These are phyloP conservation scores for Collybia sp. DNA, from an alignment of 768 basidiomycete genomes.

Conservation along the genomic window DNA sequence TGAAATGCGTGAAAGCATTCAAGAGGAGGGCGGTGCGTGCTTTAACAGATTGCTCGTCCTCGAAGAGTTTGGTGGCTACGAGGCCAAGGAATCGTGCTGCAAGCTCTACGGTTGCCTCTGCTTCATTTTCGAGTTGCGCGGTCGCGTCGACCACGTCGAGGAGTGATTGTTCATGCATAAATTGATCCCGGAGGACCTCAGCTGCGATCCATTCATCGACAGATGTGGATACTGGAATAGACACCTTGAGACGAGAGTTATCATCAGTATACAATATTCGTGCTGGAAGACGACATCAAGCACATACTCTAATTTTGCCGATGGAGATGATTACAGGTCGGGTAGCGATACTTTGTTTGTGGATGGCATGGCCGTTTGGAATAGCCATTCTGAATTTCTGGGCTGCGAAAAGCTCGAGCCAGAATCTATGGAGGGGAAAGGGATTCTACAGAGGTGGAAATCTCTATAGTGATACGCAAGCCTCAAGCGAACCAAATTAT, in stretches of 20 bases:
- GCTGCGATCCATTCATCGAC: slow-evolving; percentile 88
- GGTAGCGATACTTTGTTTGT: slow-evolving; percentile 31
- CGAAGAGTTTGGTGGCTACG: slow-evolving; percentile 58
- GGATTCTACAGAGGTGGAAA: slow-evolving; percentile 12
- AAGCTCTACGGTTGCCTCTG: slow-evolving; percentile 72
- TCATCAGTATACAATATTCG: slow-evolving; percentile 3
- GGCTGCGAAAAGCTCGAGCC: no score
- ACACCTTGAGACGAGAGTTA: slow-evolving; percentile 44
- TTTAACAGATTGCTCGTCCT: slow-evolving; percentile 44
- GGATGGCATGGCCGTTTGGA: slow-evolving; percentile 31
- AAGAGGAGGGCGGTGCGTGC: slow-evolving; percentile 66
- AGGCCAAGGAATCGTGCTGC: slow-evolving; percentile 80
- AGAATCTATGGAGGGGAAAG: slow-evolving; percentile 5
- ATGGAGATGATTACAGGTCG: slow-evolving; percentile 44
- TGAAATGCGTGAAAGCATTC: slow-evolving; percentile 75
- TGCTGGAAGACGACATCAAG: slow-evolving; percentile 12
- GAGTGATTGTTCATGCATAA: slow-evolving; percentile 59
- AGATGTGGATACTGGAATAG: slow-evolving; percentile 82
- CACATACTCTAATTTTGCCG: slow-evolving; percentile 47
- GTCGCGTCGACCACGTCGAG: slow-evolving; percentile 52
- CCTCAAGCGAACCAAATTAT: slow-evolving; percentile 20
- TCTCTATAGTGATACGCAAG: slow-evolving; percentile 12
- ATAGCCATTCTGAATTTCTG: slow-evolving; percentile 28
- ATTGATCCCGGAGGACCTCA: slow-evolving; percentile 89
- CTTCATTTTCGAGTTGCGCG: slow-evolving; percentile 44